Base-by-base conservation (phyloP, 2,329 filamentous ascomycete genomes). In the Chrysosporium keratinophilum region DNA sequence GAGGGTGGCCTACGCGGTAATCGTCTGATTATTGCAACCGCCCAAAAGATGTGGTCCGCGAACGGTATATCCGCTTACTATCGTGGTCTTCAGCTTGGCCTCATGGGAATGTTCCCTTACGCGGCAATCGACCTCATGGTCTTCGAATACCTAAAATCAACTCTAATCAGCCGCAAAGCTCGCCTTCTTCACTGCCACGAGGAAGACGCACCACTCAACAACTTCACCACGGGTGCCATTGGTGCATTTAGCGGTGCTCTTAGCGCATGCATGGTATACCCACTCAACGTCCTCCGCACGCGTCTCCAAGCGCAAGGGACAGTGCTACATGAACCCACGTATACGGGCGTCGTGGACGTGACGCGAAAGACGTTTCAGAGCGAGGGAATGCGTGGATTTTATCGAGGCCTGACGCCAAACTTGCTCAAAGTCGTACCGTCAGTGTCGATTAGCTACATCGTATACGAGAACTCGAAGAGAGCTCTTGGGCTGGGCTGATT, bases 61-160 rank as follows among this genome's bases (percentile, higher is more conserved):
- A 86, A 87, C 55, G 88, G 88, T 19, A 61, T 90, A 28, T 76
- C 80, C 33, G 78, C 87, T 5, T 91, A 89, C 58, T 98, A 97
- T 69, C 88, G 91, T 52, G 93, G 93, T 40, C 78, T 98, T 34
- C 90, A 89, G 0, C 93, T 97, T 80, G 93, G 93, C 14, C 78
- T 98, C 3, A 74, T 96, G 49, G 93, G 93, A 67, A 96, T 97
- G 83, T 98, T 98, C 64, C 93, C 93, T 0, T 98, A 97, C 69
- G 91, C 89, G 41, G 93, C 93, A 48, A 94, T 98, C 65, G 93
- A 98, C 66, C 84, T 98, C 64, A 88, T 88, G 59, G 95, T 88
- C 0, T 98, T 97, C 65, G 93, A 98, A 71, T 82, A 93, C 56
- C 78, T 96, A 57, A 98, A 98, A 71, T 81, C 80, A 46, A 77